Base-by-base conservation (phyloP, 2,329 filamentous ascomycete genomes). In the Sclerotiophoma versabilis region DNA sequence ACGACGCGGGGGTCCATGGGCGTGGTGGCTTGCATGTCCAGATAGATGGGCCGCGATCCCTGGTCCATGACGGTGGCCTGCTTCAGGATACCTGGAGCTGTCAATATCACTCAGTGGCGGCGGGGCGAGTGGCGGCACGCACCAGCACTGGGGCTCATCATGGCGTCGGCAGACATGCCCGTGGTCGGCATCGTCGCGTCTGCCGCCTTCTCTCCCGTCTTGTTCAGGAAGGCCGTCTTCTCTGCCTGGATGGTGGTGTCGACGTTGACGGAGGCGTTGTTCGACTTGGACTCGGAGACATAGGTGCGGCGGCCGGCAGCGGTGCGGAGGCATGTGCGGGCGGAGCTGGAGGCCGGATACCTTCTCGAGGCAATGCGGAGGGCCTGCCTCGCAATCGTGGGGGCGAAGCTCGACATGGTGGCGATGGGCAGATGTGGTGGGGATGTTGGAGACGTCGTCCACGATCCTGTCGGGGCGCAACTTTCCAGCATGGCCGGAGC, bases 11-110 rank as follows among this genome's bases (percentile, higher is more conserved):
- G 95, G 68, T 99, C 95, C 55, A 95, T 87, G 15, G 95, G 95
- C 0, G 95, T 99, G 1, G 95, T 99, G 29, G 95, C 92, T 79
- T 99, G 95, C 89, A 96, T 96, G 73, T 99, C 95, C 48, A 99
- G 88, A 70, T 99, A 99, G 72, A 99, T 98, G 32, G 95, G 95
- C 55, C 95, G 84, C 58, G 91, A 88, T 54, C 95, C 95, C 76
- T 96, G 88, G 64, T 96, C 93, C 88, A 98, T 91, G 60, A 96
- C 82, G 11, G 92, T 92, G 8, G 93, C 93, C 75, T 96, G 89
- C 80, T 95, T 96, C 58, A 99, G 81, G 38, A 97, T 88, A 62
- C 90, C 90, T 84, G 55, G 2, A 17, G 4, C 5, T 17, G 56
- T 74, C 47, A 73, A 55, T 52, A 47, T 51, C 33, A 38, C 37